Conservation (phyloP, 2,329 filamentous ascomycete genomes). For the Bretziella fagacearum region DNA sequence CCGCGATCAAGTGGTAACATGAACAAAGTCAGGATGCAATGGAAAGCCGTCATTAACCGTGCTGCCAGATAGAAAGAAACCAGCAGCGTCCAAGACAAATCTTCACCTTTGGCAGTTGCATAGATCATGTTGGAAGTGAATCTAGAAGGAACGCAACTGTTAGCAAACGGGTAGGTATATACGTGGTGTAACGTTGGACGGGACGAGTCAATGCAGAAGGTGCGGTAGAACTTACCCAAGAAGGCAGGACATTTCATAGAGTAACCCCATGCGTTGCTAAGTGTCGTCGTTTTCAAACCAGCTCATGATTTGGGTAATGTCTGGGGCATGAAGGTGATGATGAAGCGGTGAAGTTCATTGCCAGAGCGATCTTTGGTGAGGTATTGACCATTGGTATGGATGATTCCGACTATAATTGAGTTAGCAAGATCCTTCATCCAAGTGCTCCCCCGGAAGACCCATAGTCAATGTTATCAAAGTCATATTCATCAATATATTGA, state of each 20-base stretch:
- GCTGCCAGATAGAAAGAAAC: no score
- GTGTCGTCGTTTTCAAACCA: constrained; percentile 50
- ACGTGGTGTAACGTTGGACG: constrained; percentile 21
- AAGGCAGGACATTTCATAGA: constrained; percentile 44
- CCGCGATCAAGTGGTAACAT: no score
- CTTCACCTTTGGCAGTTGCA: no score
- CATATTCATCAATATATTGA: not conserved
- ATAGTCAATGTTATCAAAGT: no score
- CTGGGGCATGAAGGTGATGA: constrained; percentile 44
- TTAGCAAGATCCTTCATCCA: not conserved
- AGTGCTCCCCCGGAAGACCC: not conserved
- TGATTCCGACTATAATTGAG: constrained; percentile 35
- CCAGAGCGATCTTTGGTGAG: constrained; percentile 39
- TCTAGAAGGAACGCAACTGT: no score
- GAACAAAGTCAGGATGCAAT: no score
- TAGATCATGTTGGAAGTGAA: no score
- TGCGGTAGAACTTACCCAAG: constrained; percentile 28
- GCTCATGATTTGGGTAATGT: constrained; percentile 37
- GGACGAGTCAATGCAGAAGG: not conserved
- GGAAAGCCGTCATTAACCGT: no score
- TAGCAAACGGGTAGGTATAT: no score
- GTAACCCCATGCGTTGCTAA: constrained; percentile 37
- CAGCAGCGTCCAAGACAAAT: no score
- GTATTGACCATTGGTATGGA: constrained; percentile 45
- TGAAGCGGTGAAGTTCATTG: constrained; percentile 38